Evolutionary conservation across 2,329 filamentous ascomycete species (phyloP).

Genomic region (Xylariaceae sp.): DNA sequence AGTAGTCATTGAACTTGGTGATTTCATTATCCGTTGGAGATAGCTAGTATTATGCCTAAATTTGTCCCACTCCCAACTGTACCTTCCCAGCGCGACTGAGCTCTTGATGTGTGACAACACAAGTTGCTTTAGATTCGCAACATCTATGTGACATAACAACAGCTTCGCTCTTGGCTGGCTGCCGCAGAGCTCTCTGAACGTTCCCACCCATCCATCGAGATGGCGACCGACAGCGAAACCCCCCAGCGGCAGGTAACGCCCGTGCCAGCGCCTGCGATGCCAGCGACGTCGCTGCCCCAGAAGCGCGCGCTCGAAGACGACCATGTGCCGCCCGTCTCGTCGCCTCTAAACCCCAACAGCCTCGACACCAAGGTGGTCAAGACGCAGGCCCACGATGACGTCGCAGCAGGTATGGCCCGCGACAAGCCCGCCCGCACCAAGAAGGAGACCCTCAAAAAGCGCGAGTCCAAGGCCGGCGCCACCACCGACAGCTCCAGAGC

Average conservation of each 20-base stretch:
- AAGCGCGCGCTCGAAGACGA: conserved; percentile 68
- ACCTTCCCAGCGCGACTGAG: too few species aligned
- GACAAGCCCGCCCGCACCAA: conserved; percentile 55
- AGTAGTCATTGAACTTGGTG: too few species aligned
- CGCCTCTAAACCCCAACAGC: conserved; percentile 67
- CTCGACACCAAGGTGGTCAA: conserved; percentile 41
- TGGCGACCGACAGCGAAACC: conserved; percentile 31
- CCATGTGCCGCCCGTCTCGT: conserved; percentile 68
- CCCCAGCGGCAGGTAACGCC: conserved; percentile 32
- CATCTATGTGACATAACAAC: too few species aligned
- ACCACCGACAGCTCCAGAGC: conserved; percentile 50
- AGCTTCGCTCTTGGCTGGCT: too few species aligned
- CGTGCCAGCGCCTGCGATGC: conserved; percentile 28
- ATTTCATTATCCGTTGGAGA: too few species aligned
- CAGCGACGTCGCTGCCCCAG: conserved; percentile 54
- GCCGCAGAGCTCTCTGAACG: too few species aligned
- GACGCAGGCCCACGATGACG: conserved; percentile 37
- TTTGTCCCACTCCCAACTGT: too few species aligned
- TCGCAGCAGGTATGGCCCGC: conserved; percentile 37
- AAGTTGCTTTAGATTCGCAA: too few species aligned
- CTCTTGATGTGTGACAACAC: too few species aligned
- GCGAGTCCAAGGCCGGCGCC: conserved; percentile 55
- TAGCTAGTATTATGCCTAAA: too few species aligned
- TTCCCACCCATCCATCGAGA: conserved; percentile 11
- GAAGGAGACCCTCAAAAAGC: conserved; percentile 67